These are phyloP conservation scores for Pythium oligandrum DNA, from an alignment of 352 stramenopile genomes.

Conservation along the genomic window DNA sequence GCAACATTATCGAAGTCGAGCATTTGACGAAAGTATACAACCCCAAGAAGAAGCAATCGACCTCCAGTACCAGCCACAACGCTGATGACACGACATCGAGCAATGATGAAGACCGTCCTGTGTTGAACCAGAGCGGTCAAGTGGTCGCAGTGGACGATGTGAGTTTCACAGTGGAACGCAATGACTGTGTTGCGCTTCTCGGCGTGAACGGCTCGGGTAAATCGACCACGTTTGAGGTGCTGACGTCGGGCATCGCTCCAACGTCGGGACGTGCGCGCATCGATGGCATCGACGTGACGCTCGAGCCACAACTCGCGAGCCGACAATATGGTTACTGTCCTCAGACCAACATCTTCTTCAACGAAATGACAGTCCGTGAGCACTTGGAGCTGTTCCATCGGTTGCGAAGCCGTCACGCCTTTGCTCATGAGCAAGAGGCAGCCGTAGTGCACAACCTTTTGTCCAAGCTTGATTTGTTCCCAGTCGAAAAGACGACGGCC, in stretches of 20 bases:
- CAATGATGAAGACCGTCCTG: conserved; percentile 10
- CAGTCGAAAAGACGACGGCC: conserved; percentile 48
- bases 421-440: conserved; percentile 21
- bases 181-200: conserved; percentile 90
- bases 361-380: conserved; percentile 63
- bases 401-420: conserved; percentile 31
- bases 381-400: conserved; percentile 71
- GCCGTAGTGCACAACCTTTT: conserved; percentile 40
- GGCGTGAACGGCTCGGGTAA: conserved; percentile 96
- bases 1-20: conserved; percentile 43
- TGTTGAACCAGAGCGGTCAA: conserved; percentile 39
- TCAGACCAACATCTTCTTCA: conserved; percentile 74
- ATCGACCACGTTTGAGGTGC: conserved; percentile 95
- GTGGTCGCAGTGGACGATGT: conserved; percentile 72
- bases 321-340: conserved; percentile 75
- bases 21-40: conserved; percentile 69
- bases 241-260: conserved; percentile 89
- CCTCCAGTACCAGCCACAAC: not conserved
- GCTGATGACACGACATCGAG: not conserved
- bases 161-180: conserved; percentile 77
- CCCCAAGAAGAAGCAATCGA: conserved; percentile 27
- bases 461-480: conserved; percentile 51
- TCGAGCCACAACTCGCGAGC: conserved; percentile 42
- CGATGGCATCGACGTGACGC: conserved; percentile 53
- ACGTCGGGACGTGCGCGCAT: conserved; percentile 57